A percentile compares a stretch with the other conserved stretches of the same genome.
These are phyloP conservation scores for Juncus inflexus DNA, from an alignment of 176 grass and related monocot species.

Conservation along the genomic window DNA sequence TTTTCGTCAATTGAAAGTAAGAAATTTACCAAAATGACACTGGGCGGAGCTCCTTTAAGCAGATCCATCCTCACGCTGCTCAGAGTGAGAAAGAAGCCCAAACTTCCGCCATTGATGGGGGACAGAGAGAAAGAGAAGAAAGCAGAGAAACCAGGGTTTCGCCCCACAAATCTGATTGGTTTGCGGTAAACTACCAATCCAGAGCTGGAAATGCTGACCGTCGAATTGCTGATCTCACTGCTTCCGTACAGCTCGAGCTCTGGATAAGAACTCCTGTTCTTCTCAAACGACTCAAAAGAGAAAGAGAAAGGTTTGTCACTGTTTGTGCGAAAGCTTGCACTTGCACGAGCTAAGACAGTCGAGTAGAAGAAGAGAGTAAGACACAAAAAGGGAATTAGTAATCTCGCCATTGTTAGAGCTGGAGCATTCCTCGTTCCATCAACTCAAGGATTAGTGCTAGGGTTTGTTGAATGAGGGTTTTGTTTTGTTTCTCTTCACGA, in stretches of 20 bases:
- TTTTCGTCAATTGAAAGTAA: background rate
- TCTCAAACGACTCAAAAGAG: constrained; percentile 54
- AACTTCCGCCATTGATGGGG: background rate
- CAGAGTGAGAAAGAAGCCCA: constrained; percentile 57
- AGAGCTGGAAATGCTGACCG: constrained; percentile 31
- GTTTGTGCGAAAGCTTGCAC: too few relatives aligned
- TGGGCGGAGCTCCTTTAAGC: background rate
- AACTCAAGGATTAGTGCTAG: too few relatives aligned
- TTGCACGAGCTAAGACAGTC: background rate
- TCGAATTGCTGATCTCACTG: constrained; percentile 32
- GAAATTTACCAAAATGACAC: constrained; percentile 32
- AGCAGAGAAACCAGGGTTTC: constrained; percentile 48
- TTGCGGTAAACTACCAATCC: constrained; percentile 42
- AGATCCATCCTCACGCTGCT: constrained; percentile 4
- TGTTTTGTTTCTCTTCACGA: too few relatives aligned
- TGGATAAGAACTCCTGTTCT: constrained; percentile 27
- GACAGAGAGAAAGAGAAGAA: constrained; percentile 75
- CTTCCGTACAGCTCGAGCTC: constrained; percentile 49
- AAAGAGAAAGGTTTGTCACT: constrained; percentile 27
- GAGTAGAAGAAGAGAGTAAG: background rate
- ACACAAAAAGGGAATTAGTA: too few relatives aligned
- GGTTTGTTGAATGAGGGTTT: too few relatives aligned
- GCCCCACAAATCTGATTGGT: constrained; percentile 32
- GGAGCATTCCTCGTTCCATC: too few relatives aligned
- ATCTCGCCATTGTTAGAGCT: too few relatives aligned